Conservation (phyloP, 441 rosid species). For the Theobroma grandiflorum region DNA sequence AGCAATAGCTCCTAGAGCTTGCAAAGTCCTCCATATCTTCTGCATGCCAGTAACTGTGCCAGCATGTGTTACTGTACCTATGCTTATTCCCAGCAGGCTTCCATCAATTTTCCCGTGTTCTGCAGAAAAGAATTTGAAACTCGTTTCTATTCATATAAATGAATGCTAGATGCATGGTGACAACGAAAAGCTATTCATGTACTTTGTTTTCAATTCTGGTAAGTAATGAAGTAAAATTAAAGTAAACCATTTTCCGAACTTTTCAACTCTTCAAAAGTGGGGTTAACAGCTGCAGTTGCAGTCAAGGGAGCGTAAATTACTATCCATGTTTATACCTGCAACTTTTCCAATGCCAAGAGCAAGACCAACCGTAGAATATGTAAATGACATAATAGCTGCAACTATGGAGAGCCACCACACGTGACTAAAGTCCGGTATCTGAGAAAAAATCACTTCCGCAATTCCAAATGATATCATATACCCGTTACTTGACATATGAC, state of each 20-base stretch:
- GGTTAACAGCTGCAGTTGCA: not conserved
- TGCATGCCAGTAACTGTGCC: constrained; percentile 48
- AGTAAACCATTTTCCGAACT: not conserved
- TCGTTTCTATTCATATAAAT: not conserved
- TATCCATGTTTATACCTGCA: constrained; percentile 47
- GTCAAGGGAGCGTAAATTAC: not conserved
- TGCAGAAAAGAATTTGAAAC: constrained; percentile 18
- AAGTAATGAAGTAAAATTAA: not conserved
- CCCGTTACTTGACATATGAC: constrained; percentile 73
- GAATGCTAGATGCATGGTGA: not conserved
- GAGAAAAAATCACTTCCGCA: constrained; percentile 61
- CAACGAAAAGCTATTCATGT: not conserved
- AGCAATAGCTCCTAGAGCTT: constrained; percentile 73
- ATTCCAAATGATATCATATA: constrained; percentile 70
- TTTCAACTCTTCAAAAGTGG: not conserved
- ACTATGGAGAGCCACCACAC: constrained; percentile 78
- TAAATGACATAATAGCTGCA: constrained; percentile 77
- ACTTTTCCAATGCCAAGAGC: constrained; percentile 71
- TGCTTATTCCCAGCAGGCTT: constrained; percentile 62
- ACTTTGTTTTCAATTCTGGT: not conserved
- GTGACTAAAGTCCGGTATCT: constrained; percentile 70
- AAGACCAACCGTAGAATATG: constrained; percentile 65
- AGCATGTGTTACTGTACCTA: constrained; percentile 58
- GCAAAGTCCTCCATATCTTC: constrained; percentile 68
- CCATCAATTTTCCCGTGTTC: constrained; percentile 60